Evolutionary conservation across 2,329 filamentous ascomycete genomes (phyloP), one percentile per base, ranked within the genome.

Genomic region (Dactylellina drechsleri): DNA sequence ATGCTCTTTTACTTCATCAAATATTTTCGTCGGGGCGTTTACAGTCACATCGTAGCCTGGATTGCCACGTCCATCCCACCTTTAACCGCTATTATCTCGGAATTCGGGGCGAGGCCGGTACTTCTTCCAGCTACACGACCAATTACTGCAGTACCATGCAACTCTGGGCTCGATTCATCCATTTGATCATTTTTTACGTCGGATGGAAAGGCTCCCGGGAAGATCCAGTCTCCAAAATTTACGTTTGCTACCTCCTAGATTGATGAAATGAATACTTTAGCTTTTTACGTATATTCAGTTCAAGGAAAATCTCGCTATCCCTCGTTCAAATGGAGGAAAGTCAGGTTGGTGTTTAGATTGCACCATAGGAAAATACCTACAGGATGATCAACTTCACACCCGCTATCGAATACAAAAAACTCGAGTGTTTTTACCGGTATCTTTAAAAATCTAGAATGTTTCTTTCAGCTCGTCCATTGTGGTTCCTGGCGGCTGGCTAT

Each of bases 361-460:
- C 3, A 28, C 26, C 26, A 28, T 28, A n/a, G 13, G 20, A 20
- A 12, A 20, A 50, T 20, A 50, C 43, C 20, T 59, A 65, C 67
- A 20, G 60, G 53, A 20, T 72, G 59, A 8, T 45, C 47, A 4
- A 59, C 58, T 20, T 72, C 52, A n/a, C 43, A 72, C 0, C 59
- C 67, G 20, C 10, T 50, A 12, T 65, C 67, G 1, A 72, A 1
- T 3, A 56, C 36, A n/a, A 53, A 58, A 65, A 6, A 72, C 59
- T 4, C 56, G 4, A 41, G 40, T n/a, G 1, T 52, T 45, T 3
- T 18, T 8, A 13, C 67, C 67, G n/a, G 59, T 15, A 10, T 58
- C 18, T 20, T 60, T 31, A 31, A 49, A 72, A 26, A 59, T 65
- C 59, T 53, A 72, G 20, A 65, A 65, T 1, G 12, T 60, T 12